phyloP scores from a whole-genome alignment of 2,329 filamentous ascomycete species.

The Macrophomina phaseolina region DNA sequence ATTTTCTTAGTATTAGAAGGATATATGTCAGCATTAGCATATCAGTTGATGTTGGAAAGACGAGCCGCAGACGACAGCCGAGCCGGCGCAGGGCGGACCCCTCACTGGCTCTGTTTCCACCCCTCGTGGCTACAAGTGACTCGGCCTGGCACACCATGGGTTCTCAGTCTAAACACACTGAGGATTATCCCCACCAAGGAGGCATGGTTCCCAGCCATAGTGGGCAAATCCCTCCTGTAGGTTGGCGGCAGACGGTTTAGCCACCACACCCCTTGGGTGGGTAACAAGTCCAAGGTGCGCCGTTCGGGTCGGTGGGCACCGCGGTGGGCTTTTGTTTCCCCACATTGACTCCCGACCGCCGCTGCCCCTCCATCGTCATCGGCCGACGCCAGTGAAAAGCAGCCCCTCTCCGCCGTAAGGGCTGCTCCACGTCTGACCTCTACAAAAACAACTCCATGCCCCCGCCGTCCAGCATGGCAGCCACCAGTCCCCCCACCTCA shows the following conservation, averaged over 20 bases:
- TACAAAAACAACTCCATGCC: constrained; percentile 1
- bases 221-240: no score
- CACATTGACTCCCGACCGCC: neutral
- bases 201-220: no score
- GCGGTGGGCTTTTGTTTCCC: neutral
- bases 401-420: neutral
- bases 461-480: neutral
- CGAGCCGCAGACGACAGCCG: neutral
- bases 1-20: neutral
- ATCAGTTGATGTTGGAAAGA: neutral
- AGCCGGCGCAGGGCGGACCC: neutral
- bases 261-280: no score
- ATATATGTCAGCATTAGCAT: neutral
- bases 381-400: neutral
- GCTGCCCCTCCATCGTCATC: constrained; percentile 9
- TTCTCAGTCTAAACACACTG: no score
- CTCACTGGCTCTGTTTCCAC: neutral
- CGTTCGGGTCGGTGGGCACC: no score
- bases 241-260: no score
- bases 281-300: no score
- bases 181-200: no score
- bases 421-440: neutral
- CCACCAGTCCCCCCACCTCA: neutral
- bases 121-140: no score
- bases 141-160: no score